Evolutionary conservation across 192 early-diverging fungal species (phyloP).

Genomic region (Coemansia sp.): DNA sequence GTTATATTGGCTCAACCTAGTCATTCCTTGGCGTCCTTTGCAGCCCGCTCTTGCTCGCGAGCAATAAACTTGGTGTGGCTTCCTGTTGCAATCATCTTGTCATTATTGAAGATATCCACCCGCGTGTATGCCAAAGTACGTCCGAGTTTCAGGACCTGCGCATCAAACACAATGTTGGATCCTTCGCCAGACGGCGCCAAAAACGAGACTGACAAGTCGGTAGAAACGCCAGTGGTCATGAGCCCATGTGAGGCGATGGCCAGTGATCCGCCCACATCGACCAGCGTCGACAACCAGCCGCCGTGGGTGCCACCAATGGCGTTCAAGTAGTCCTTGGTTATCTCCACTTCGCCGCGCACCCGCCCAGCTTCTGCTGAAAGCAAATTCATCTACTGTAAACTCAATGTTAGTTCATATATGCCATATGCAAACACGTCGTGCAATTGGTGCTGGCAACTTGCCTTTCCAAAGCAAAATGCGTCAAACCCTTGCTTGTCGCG

Average conservation of each 20-base stretch:
- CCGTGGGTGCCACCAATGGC: slow-evolving; percentile 52
- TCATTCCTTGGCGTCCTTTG: not conserved
- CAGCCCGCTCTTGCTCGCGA: slow-evolving; percentile 17
- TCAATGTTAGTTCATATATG: not conserved
- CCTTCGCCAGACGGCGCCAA: slow-evolving; percentile 47
- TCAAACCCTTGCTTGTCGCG: slow-evolving; percentile 29
- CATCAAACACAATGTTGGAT: slow-evolving; percentile 37
- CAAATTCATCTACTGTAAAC: slow-evolving; percentile 25
- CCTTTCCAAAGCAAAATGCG: slow-evolving; percentile 28
- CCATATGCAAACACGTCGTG: not conserved
- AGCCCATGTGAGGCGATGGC: slow-evolving; percentile 48
- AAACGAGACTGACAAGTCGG: slow-evolving; percentile 53
- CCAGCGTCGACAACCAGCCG: slow-evolving; percentile 55
- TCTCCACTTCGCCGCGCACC: slow-evolving; percentile 35
- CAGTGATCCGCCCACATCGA: slow-evolving; percentile 54
- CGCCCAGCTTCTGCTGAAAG: slow-evolving; percentile 37
- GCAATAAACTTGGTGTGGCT: slow-evolving; percentile 55
- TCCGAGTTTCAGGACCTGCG: slow-evolving; percentile 50
- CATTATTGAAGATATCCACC: slow-evolving; percentile 43
- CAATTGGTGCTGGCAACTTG: slow-evolving; percentile 8
- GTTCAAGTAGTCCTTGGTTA: slow-evolving; percentile 30
- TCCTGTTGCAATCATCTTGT: slow-evolving; percentile 52
- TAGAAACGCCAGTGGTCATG: slow-evolving; percentile 47
- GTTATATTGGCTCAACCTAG: not conserved
- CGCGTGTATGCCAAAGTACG: slow-evolving; percentile 53